Evolutionary conservation across 352 stramenopile species (phyloP), one percentile per base, ranked within the genome.

Genomic region (Pythium utonaiense): DNA sequence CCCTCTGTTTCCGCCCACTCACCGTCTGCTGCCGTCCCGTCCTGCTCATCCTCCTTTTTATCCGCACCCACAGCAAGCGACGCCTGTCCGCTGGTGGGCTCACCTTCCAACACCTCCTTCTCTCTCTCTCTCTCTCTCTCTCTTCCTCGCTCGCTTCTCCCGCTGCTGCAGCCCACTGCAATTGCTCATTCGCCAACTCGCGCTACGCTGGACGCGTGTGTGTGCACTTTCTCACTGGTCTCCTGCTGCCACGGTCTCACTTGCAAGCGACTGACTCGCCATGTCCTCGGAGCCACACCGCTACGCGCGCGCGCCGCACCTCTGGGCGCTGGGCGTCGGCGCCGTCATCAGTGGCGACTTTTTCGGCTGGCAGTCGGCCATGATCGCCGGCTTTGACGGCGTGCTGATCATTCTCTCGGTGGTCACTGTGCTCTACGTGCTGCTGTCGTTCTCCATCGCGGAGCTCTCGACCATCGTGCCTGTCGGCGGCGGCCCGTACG

Each of bases 401-500:
- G 66, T 86, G 8, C 69, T 87, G 31, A 49, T 90, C 53, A 79
- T 87, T 48, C 60, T 90, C 45, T 53, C 63, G 31, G 70, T 87
- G 58, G 77, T 86, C 38, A 88, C 80, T 13, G 60, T 84, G 38
- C 70, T 88, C 21, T 90, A 88, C 67, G 70, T 78, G 53, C 48
- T 88, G 49, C 69, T 90, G 16, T 74, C 78, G 12, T 90, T 90
- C 65, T 88, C 80, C 5, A 87, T 90, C 67, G 78, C 78, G 22
- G 80, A 88, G 61, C 66, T 90, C 57, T 88, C 78, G 17, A 64
- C 76, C 1, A 78, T 69, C 12, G 70, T 88, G 17, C 80, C 80
- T 1, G 63, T 74, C 1, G 78, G 78, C n/a, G 80, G 80, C 17
- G 80, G 80, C 22, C 80, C 80, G 1, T 90, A 90, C 64, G 69